These are phyloP conservation scores for Sesbania bispinosa DNA, from an alignment of 306 rosid species.

Conservation along the genomic window DNA sequence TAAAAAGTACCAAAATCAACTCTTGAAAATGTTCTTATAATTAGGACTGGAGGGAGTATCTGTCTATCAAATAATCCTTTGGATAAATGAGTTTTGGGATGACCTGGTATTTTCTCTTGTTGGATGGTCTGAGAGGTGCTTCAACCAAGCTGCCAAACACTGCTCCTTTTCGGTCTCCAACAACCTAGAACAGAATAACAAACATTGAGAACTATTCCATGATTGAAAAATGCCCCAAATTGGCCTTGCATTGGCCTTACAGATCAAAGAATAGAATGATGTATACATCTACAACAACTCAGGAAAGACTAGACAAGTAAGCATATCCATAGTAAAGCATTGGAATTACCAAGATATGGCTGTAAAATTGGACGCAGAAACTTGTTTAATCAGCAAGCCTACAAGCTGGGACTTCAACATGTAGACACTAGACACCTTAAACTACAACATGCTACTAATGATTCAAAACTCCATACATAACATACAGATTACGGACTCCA, in stretches of 20 bases:
- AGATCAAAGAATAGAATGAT: background rate
- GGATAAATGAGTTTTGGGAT: conserved; percentile 21
- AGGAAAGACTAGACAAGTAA: background rate
- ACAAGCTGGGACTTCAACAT: background rate
- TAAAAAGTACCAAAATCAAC: no score
- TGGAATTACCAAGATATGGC: background rate
- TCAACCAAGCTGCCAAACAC: conserved; percentile 95
- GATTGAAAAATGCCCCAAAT: background rate
- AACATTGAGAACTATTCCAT: background rate
- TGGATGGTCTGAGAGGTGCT: conserved; percentile 77
- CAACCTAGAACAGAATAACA: conserved; percentile 53
- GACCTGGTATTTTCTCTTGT: conserved; percentile 85
- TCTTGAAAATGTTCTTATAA: no score
- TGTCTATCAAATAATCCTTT: background rate
- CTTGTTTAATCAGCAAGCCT: background rate
- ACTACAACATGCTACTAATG: background rate
- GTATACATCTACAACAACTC: background rate
- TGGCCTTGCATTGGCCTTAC: no score
- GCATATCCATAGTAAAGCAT: background rate
- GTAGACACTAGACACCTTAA: background rate
- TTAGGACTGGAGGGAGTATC: no score
- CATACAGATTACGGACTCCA: background rate
- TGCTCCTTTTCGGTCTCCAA: conserved; percentile 80
- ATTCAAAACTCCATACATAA: background rate
- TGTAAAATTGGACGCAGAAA: background rate